phyloP scores from a whole-genome alignment of 495 filamentous ascomycete genomes.

The Aspergillus cristatus region DNA sequence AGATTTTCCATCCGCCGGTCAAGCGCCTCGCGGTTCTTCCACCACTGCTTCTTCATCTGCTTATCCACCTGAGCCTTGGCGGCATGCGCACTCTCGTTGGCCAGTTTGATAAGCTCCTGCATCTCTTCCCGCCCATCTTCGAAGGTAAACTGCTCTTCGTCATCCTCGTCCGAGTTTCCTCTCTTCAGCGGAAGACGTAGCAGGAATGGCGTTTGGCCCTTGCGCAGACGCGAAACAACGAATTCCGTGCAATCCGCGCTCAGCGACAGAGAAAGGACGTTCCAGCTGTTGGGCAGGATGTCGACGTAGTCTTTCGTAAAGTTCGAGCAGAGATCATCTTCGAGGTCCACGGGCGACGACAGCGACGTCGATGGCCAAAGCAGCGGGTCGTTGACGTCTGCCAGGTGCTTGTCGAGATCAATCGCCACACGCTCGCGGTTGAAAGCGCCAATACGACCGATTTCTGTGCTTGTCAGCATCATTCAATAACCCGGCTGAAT shows the following conservation, averaged over 20 bases:
- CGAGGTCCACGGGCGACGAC: constrained; percentile 10
- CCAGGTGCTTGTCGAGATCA: constrained; percentile 32
- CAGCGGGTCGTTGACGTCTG: constrained; percentile 31
- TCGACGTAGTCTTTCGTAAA: constrained; percentile 35
- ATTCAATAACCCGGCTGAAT: no score
- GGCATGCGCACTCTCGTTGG: constrained; percentile 74
- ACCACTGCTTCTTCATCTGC: constrained; percentile 70
- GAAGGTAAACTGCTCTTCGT: constrained; percentile 76
- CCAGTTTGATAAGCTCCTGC: constrained; percentile 65
- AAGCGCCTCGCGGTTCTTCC: constrained; percentile 71
- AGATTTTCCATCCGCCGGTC: constrained; percentile 70
- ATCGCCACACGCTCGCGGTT: constrained; percentile 35
- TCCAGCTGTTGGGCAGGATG: constrained; percentile 76
- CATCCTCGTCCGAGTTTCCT: constrained; percentile 73
- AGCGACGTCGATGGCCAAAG: constrained; percentile 24
- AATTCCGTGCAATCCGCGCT: constrained; percentile 75
- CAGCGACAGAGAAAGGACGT: constrained; percentile 72
- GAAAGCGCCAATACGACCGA: constrained; percentile 38
- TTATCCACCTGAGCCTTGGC: constrained; percentile 51
- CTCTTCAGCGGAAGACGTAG: constrained; percentile 75
- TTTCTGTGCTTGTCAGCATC: constrained; percentile 16
- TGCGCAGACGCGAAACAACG: constrained; percentile 67
- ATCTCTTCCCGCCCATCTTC: constrained; percentile 67
- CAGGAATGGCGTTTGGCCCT: constrained; percentile 67
- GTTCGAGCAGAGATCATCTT: constrained; percentile 19